phyloP scores from a whole-genome alignment of 176 grass and related monocot genomes.

The Themeda triandra region DNA sequence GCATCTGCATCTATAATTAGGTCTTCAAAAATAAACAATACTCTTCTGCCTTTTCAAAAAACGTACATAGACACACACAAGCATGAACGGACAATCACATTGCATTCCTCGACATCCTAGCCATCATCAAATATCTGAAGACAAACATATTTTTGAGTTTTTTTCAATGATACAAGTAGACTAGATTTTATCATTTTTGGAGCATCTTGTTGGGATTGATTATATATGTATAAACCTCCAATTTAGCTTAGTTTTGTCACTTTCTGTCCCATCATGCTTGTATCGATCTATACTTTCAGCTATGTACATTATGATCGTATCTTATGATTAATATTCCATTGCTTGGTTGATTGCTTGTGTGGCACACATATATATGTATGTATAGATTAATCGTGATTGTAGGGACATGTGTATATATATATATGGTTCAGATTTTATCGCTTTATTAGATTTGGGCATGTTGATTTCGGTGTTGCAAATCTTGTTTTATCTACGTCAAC shows the following conservation, averaged over 20 bases:
- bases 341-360: not conserved
- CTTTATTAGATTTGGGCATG: not conserved
- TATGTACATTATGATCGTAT: constrained; percentile 6
- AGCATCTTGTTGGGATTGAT: not conserved
- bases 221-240: not conserved
- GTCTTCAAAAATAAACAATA: too few relatives aligned
- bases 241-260: not conserved
- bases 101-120: not conserved
- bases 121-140: not conserved
- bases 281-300: too few relatives aligned
- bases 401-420: constrained; percentile 1
- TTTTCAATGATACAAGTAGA: not conserved
- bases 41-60: not conserved
- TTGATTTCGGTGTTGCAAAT: not conserved
- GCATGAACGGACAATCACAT: not conserved
- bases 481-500: not conserved
- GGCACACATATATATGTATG: not conserved
- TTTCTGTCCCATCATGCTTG: constrained; percentile 6
- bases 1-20: too few relatives aligned
- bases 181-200: not conserved
- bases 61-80: not conserved
- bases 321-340: constrained; percentile 24
- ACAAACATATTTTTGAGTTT: not conserved
- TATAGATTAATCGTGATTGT: not conserved
- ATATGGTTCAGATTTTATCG: not conserved